Conservation (phyloP, 202 grass and related monocot species). For the Dendrocalamus latiflorus region DNA sequence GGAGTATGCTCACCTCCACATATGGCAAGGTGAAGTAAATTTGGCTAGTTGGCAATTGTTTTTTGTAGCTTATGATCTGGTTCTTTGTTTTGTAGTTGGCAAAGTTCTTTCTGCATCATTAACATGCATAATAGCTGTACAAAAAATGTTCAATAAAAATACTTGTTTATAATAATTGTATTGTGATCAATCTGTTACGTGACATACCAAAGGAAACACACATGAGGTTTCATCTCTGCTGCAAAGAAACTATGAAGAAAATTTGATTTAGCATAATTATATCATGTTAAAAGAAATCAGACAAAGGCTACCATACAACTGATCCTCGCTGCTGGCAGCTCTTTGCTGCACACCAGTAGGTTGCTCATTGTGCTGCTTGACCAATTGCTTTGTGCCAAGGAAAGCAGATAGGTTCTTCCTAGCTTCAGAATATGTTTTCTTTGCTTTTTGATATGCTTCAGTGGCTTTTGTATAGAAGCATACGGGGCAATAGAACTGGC, state of each 20-base stretch:
- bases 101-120: too few species aligned
- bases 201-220: background rate
- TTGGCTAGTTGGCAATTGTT: too few species aligned
- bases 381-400: background rate
- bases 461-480: constrained; percentile 38
- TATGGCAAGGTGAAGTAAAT: too few species aligned
- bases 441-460: constrained; percentile 37
- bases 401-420: constrained; percentile 29
- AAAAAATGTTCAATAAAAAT: background rate
- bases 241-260: background rate
- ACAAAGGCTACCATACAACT: background rate
- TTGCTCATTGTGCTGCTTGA: background rate
- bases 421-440: constrained; percentile 31
- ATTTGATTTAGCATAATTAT: background rate
- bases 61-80: too few species aligned
- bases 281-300: background rate
- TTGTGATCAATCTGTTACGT: background rate
- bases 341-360: background rate
- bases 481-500: constrained; percentile 36
- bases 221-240: background rate
- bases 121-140: background rate
- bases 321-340: background rate
- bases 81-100: too few species aligned
- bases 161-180: background rate
- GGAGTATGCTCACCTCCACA: too few species aligned